Conservation (phyloP, 192 early-diverging fungal species). For the Thoreauomyces humboldtii region DNA sequence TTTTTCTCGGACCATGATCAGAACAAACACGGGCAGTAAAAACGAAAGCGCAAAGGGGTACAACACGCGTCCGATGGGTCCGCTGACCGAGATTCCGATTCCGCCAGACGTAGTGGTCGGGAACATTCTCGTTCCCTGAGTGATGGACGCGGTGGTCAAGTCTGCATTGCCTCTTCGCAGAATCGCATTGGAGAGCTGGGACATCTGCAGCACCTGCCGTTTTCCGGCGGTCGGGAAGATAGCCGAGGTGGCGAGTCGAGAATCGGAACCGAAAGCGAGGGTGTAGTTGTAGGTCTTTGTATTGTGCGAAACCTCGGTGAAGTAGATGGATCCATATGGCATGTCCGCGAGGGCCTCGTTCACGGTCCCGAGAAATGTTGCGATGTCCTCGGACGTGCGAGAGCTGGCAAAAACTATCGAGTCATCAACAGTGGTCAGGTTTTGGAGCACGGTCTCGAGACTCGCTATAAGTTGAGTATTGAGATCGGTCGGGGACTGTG, state of each 20-base stretch:
- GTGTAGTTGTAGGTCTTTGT: slow-evolving; percentile 22
- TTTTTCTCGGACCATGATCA: slow-evolving; percentile 65
- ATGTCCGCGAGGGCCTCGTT: slow-evolving; percentile 40
- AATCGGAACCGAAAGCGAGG: slow-evolving; percentile 42
- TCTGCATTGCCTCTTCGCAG: slow-evolving; percentile 33
- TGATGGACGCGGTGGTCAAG: slow-evolving; percentile 44
- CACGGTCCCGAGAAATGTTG: slow-evolving; percentile 17
- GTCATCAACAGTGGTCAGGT: slow-evolving; percentile 40
- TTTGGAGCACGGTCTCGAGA: slow-evolving; percentile 24
- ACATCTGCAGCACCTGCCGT: slow-evolving; percentile 47
- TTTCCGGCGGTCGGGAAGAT: slow-evolving; percentile 54
- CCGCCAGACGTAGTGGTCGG: slow-evolving; percentile 47
- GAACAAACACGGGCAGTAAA: slow-evolving; percentile 50
- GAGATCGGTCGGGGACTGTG: slow-evolving; percentile 6
- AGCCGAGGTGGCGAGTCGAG: slow-evolving; percentile 37
- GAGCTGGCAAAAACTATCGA: slow-evolving; percentile 1
- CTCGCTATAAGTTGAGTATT: slow-evolving; percentile 24
- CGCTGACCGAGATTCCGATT: slow-evolving; percentile 52
- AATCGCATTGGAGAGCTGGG: slow-evolving; percentile 39
- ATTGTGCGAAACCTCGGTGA: slow-evolving; percentile 21
- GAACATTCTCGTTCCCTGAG: slow-evolving; percentile 64
- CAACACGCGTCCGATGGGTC: slow-evolving; percentile 61
- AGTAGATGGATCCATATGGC: slow-evolving; percentile 41
- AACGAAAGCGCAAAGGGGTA: slow-evolving; percentile 77
- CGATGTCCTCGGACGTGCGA: slow-evolving; percentile 4